Evolutionary conservation across 2,329 filamentous ascomycete genomes (phyloP).

Genomic region (Aspergillus hiratsukae): DNA sequence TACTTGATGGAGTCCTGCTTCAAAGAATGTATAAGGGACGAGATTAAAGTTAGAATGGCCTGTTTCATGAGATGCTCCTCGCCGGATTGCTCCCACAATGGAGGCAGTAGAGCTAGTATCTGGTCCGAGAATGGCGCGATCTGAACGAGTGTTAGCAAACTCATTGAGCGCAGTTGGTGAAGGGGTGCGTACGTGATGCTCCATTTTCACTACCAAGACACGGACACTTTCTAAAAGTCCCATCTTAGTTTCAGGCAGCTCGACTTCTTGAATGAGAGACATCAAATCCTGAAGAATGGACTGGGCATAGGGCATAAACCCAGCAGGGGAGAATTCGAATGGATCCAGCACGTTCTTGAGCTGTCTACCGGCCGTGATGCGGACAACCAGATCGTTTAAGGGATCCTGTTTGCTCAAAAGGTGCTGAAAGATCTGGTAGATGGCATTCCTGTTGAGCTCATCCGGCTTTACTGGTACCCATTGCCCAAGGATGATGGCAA

Average conservation of each 20-base stretch:
- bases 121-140: conserved; percentile 67
- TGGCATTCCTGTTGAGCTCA: conserved; percentile 62
- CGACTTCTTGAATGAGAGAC: conserved; percentile 71
- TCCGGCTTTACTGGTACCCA: conserved; percentile 80
- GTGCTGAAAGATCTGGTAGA: conserved; percentile 87
- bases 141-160: conserved; percentile 24
- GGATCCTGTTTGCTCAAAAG: conserved; percentile 72
- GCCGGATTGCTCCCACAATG: conserved; percentile 78
- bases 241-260: conserved; percentile 83
- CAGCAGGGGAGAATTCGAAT: conserved; percentile 69
- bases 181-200: conserved; percentile 55
- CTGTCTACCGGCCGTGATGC: conserved; percentile 83
- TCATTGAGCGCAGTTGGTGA: background rate
- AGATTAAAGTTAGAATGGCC: conserved; percentile 78
- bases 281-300: conserved; percentile 70
- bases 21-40: conserved; percentile 81
- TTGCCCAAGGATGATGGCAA: conserved; percentile 81
- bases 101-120: conserved; percentile 74
- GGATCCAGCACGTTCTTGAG: conserved; percentile 78
- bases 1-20: conserved; percentile 72
- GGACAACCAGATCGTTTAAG: conserved; percentile 84
- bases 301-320: conserved; percentile 73
- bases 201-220: conserved; percentile 74
- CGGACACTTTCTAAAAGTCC: conserved; percentile 83
- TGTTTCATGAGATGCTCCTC: conserved; percentile 93